These are phyloP conservation scores for Lactifluus pinguis DNA, from an alignment of 768 basidiomycete species.

Conservation along the genomic window DNA sequence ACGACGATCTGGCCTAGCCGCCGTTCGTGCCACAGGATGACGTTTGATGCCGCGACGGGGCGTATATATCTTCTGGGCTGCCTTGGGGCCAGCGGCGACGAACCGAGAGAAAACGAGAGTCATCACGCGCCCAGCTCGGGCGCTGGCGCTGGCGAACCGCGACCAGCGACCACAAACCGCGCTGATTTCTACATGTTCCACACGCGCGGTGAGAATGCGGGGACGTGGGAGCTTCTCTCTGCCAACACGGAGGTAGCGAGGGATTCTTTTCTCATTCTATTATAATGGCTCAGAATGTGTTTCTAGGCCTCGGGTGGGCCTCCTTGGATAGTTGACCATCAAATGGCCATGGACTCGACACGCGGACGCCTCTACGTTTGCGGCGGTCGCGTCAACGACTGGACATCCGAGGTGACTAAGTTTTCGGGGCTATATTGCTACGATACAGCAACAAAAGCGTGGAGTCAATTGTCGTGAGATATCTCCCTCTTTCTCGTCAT, in stretches of 20 bases:
- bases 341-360: constrained; percentile 69
- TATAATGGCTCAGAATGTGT: background rate
- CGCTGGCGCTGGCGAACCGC: background rate
- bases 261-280: background rate
- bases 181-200: constrained; percentile 76
- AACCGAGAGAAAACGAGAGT: constrained; percentile 4
- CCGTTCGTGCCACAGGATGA: constrained; percentile 76
- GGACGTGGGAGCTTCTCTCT: constrained; percentile 65
- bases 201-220: constrained; percentile 48
- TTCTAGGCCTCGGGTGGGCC: constrained; percentile 56
- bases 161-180: constrained; percentile 25
- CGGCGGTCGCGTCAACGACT: constrained; percentile 66
- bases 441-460: constrained; percentile 52
- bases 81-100: constrained; percentile 44
- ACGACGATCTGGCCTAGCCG: constrained; percentile 51
- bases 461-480: constrained; percentile 60
- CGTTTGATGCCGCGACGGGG: constrained; percentile 62
- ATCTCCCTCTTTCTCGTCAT: background rate
- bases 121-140: background rate
- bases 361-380: constrained; percentile 66
- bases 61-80: constrained; percentile 67
- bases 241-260: constrained; percentile 54
- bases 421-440: constrained; percentile 72
- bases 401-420: constrained; percentile 47
- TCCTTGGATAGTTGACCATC: constrained; percentile 69